phyloP scores from a whole-genome alignment of 2,329 filamentous ascomycete genomes.

The Xylariaceae sp. region DNA sequence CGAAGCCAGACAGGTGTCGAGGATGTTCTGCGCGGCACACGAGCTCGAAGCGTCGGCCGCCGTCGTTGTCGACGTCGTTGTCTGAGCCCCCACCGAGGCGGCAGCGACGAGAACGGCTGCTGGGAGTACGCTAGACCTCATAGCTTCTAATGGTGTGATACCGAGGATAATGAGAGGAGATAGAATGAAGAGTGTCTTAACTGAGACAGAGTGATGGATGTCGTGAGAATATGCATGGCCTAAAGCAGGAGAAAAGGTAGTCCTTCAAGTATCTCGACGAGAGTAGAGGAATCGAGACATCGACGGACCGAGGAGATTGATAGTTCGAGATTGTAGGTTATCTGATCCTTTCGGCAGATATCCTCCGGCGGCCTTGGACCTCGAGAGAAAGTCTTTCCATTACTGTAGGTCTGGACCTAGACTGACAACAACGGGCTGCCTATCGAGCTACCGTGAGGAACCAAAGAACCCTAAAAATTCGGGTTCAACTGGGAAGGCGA shows the following conservation, averaged over 20 bases:
- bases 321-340: slow-evolving; percentile 12
- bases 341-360: slow-evolving; percentile 1
- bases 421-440: slow-evolving; percentile 2
- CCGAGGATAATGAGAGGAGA: neutral
- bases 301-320: slow-evolving; percentile 17
- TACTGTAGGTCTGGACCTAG: neutral
- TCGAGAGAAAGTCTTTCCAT: neutral
- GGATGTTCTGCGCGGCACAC: slow-evolving; percentile 42
- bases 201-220: neutral
- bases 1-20: slow-evolving; percentile 42
- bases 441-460: neutral
- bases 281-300: slow-evolving; percentile 1
- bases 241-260: slow-evolving; percentile 13
- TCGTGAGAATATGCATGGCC: slow-evolving; percentile 1
- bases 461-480: neutral
- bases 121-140: slow-evolving; percentile 26
- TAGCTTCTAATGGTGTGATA: slow-evolving; percentile 12
- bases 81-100: slow-evolving; percentile 20
- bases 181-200: neutral
- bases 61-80: slow-evolving; percentile 8
- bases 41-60: slow-evolving; percentile 5
- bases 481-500: neutral
- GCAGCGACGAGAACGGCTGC: slow-evolving; percentile 33
- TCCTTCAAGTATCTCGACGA: slow-evolving; percentile 12
- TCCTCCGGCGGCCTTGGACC: slow-evolving; percentile 4